These are phyloP conservation scores for Myriosclerotinia curreyana DNA, from an alignment of 2,329 filamentous ascomycete genomes.

Conservation along the genomic window DNA sequence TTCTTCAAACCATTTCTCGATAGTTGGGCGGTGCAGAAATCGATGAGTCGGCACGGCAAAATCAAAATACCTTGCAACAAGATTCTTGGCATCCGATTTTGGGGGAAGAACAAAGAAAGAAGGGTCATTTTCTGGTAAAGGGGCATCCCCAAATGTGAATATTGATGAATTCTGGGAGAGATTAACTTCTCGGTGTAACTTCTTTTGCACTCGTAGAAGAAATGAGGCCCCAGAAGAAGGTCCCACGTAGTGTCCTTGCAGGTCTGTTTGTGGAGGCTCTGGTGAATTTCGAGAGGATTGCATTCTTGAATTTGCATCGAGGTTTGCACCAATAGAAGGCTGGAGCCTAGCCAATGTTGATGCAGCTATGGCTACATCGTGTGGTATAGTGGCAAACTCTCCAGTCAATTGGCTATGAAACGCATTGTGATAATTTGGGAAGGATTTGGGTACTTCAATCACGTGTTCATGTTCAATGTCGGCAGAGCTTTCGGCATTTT, in stretches of 20 bases:
- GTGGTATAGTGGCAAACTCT: background rate
- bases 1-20: constrained; percentile 49
- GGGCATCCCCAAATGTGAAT: constrained; percentile 39
- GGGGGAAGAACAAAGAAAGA: constrained; percentile 44
- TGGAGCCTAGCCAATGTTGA: constrained; percentile 10
- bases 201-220: constrained; percentile 49
- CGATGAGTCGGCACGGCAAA: constrained; percentile 59
- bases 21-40: constrained; percentile 53
- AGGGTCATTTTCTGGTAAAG: constrained; percentile 45
- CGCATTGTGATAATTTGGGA: background rate
- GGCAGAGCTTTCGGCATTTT: background rate
- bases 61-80: constrained; percentile 55
- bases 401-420: constrained; percentile 5
- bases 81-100: constrained; percentile 24
- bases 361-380: constrained; percentile 19
- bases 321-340: background rate
- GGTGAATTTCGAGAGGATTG: constrained; percentile 43
- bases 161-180: constrained; percentile 43
- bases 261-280: constrained; percentile 47
- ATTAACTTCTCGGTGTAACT: constrained; percentile 44
- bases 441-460: constrained; percentile 5
- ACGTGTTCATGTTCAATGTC: constrained; percentile 5
- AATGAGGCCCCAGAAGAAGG: constrained; percentile 50
- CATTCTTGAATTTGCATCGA: constrained; percentile 20
- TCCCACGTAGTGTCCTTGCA: constrained; percentile 48